Base-by-base conservation (phyloP, 1,284 basidiomycete genomes). In the Cutaneotrichosporon cyanovorans region DNA sequence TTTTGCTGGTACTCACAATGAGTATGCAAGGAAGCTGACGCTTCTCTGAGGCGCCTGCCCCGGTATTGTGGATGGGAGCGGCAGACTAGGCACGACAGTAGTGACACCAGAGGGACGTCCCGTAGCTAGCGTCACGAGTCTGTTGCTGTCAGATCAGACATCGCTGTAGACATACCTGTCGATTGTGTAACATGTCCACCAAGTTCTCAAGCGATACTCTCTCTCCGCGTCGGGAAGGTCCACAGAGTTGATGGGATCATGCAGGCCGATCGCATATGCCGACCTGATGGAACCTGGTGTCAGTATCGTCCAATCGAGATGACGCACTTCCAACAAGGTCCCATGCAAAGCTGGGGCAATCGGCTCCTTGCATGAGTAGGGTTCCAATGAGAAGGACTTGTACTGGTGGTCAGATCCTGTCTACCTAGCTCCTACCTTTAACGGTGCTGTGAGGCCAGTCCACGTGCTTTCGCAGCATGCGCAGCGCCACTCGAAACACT, bases 121-220 rank as follows among this genome's bases (percentile, higher is more conserved):
- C 5, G 52, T 55, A 1, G 47, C 37, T 1, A 57, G 44, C 2
- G 52, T 55, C 14, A 55, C 19, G 21, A 57, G 41, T 1, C 52
- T 53, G 23, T 21, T 16, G 20, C 19, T 20, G 22, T 22, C 25
- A 28, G 12, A 4, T 2, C 14, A 12, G 15, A 20, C 6, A 14
- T 10, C 15, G 10, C 12, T 3, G 21, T 2, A 25, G 2, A 28
- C 48, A 10, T n/a, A 53, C 38, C 51, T 28, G 23, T 57, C 55
- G 22, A 57, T 47, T 7, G 42, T 49, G 34, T 54, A 57, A 44
- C 52, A 54, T 2, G 34, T 42, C 55, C 55, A 57, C 55, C 52
- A 54, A 4, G 43, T 45, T n/a, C 55, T 48, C 10, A 18, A 22
- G 15, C 55, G 44, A 28, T 54, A 45, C 42, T 57, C 51, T 12